Percentiles rank a stretch among this genome's conserved stretches.
These are phyloP conservation scores for Dothideomycetes sp. DNA, from an alignment of 2,329 filamentous ascomycete genomes.

Conservation along the genomic window DNA sequence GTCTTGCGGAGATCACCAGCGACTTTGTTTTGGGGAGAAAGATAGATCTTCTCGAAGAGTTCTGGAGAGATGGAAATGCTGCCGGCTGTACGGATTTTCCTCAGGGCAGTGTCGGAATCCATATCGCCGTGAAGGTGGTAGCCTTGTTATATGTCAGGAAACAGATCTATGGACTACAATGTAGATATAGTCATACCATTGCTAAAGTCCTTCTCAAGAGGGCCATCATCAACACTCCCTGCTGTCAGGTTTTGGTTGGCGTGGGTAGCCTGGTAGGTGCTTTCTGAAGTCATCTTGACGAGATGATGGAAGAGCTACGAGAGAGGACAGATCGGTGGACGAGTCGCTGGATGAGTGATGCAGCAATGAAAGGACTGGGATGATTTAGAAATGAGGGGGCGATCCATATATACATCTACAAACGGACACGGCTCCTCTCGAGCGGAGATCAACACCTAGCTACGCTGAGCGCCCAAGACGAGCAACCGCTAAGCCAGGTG, in stretches of 20 bases:
- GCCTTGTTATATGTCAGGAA: neutral
- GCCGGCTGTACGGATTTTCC: slow-evolving; percentile 39
- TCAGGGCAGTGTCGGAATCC: slow-evolving; percentile 28
- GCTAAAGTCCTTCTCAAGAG: slow-evolving; percentile 36
- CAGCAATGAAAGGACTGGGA: neutral
- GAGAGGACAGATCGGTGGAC: neutral
- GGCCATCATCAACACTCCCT: slow-evolving; percentile 10
- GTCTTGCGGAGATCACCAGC: slow-evolving; percentile 40
- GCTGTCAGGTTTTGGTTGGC: slow-evolving; percentile 18
- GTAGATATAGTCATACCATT: slow-evolving; percentile 14
- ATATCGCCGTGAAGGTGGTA: slow-evolving; percentile 21
- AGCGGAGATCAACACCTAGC: no score
- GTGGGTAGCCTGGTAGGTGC: slow-evolving; percentile 14
- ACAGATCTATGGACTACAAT: neutral
- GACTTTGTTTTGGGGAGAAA: slow-evolving; percentile 39
- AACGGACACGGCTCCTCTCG: neutral
- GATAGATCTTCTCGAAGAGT: slow-evolving; percentile 43
- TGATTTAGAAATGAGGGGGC: neutral
- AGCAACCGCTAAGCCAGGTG: neutral
- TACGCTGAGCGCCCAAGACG: neutral
- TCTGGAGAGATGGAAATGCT: slow-evolving; percentile 44
- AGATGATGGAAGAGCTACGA: neutral
- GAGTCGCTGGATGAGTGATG: neutral
- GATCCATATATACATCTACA: neutral
- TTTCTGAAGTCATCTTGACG: neutral